Conservation (phyloP, 805 yeast species). For the Zygosaccharomyces pseudorouxii region DNA sequence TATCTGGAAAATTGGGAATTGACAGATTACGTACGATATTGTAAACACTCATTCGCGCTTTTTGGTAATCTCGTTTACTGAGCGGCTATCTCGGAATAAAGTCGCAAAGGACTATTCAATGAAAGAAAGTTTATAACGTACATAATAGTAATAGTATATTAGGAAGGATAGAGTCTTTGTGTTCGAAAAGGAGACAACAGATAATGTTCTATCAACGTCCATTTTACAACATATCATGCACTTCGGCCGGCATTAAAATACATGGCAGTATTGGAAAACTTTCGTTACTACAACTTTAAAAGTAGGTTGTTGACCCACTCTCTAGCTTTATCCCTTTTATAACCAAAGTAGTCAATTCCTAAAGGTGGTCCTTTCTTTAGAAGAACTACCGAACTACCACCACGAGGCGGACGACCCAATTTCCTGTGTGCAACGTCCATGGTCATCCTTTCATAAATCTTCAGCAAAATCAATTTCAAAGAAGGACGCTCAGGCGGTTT, state of each 20-base stretch:
- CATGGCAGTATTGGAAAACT: not conserved
- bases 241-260: not conserved
- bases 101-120: too few relatives aligned
- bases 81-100: not conserved
- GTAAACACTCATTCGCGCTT: too few relatives aligned
- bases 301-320: conserved; percentile 9
- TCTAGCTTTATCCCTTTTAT: conserved; percentile 4
- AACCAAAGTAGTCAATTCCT: conserved; percentile 11
- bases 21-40: too few relatives aligned
- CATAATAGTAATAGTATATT: too few relatives aligned
- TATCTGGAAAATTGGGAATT: too few relatives aligned
- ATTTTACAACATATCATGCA: not conserved
- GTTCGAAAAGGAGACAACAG: not conserved
- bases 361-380: conserved; percentile 10
- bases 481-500: conserved; percentile 7
- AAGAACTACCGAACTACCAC: conserved; percentile 9
- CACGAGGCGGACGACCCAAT: conserved; percentile 11
- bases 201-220: not conserved
- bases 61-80: too few relatives aligned
- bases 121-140: too few relatives aligned
- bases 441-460: conserved; percentile 3
- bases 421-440: conserved; percentile 5
- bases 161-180: too few relatives aligned
- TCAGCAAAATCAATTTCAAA: conserved; percentile 4
- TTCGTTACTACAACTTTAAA: conserved; percentile 1